Conservation (phyloP, 2,329 filamentous ascomycete species). For the Cordyceps cicadae region DNA sequence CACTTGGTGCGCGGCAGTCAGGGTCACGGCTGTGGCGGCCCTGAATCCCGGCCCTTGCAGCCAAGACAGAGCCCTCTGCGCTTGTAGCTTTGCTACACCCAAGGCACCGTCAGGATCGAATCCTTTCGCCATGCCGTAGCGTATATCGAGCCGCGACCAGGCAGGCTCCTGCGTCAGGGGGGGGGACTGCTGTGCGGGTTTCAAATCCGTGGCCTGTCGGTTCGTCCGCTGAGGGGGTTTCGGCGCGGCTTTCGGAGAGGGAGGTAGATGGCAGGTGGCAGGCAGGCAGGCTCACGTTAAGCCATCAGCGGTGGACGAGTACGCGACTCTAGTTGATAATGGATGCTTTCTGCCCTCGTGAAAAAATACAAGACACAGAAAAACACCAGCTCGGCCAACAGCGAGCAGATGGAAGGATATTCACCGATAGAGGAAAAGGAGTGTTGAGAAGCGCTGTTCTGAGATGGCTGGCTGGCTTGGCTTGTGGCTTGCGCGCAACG, state of each 20-base stretch:
- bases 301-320: conserved; percentile 1
- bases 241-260: not conserved
- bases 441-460: not conserved
- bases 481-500: not conserved
- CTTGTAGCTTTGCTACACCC: conserved; percentile 17
- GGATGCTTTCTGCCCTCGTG: not conserved
- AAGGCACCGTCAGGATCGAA: conserved; percentile 18
- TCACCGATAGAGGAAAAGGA: not conserved
- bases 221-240: conserved; percentile 6
- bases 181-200: not conserved
- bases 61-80: conserved; percentile 32
- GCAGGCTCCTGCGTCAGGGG: not conserved
- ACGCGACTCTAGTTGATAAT: not conserved
- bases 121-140: conserved; percentile 9
- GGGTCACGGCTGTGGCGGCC: conserved; percentile 24
- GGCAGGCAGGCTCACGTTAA: not conserved
- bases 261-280: too few relatives aligned
- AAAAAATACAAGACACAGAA: not conserved
- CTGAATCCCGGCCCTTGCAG: conserved; percentile 32
- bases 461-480: not conserved
- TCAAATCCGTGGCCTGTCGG: conserved; percentile 1
- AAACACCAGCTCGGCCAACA: not conserved
- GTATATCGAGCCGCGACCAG: not conserved
- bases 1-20: conserved; percentile 21
- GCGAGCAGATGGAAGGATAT: not conserved